Base-by-base conservation (phyloP, 2,329 filamentous ascomycete genomes). In the Juglanconis sp. region DNA sequence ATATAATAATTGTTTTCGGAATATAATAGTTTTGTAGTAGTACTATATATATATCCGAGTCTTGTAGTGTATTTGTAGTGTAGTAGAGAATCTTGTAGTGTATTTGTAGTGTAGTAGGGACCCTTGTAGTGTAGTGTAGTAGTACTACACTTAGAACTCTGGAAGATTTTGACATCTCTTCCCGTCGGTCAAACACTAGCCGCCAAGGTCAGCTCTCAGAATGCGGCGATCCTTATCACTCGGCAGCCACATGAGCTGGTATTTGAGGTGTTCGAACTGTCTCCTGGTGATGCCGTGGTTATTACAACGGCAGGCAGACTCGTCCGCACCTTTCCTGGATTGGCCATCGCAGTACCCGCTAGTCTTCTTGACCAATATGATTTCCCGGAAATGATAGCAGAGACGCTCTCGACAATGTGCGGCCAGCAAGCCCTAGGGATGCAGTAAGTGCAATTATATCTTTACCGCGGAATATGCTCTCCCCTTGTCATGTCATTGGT, bases 221-320 rank as follows among this genome's bases (percentile, higher is more conserved):
- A 57, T 51, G 55, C 55, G 2, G 55, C 55, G 6, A 46, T 57
- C 3, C 47, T 57, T 11, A 13, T 57, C 11, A 57, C 55, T 17
- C 47, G 55, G 34, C 30, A 11, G 30, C 31, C 15, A 7, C 8
- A 51, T 3, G 47, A 51, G 5, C 47, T 57, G n/a, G 47, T 57
- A 2, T 51, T 57, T 30, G 55, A 57, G 55, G 47, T 15, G 36
- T 57, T 57, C 36, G 55, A 57, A 49, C 55, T 57, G 10, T 57
- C 47, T 6, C 55, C 55, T 0, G 5, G 11, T 31, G 36, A 44
- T 30, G 36, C 5, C 11, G 36, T 11, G 9, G 55, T 57, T 5
- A 13, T 57, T 5, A 3, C 13, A 11, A 35, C 47, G 5, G 10
- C 51, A n/a, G 55, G 55, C 9, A 51, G 55, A 9, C 55, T 57